Conservation (phyloP, 1,139 yeast genomes). For the Candida sp. region DNA sequence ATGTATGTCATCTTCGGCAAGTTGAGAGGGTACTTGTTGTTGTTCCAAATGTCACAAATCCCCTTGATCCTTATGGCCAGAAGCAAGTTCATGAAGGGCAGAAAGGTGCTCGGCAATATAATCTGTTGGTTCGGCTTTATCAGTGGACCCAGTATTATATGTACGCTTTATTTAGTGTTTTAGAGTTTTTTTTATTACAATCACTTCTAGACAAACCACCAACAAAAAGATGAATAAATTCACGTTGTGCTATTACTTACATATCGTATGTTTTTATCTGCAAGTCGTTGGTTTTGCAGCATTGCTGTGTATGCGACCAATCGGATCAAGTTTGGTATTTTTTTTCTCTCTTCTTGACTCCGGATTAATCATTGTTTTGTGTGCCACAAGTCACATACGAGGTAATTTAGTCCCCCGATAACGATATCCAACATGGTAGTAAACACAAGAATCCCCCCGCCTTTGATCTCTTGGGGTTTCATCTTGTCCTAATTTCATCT, state of each 20-base stretch:
- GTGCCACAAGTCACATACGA: neutral
- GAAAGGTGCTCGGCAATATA: conserved; percentile 72
- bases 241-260: neutral
- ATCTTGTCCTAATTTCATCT: too few species aligned
- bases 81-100: conserved; percentile 54
- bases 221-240: neutral
- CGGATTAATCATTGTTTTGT: neutral
- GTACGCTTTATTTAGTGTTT: conserved; percentile 82
- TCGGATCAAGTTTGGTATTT: neutral
- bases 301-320: neutral
- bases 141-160: conserved; percentile 88
- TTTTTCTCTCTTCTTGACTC: neutral
- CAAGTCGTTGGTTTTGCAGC: too few species aligned
- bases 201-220: neutral
- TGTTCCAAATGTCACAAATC: conserved; percentile 84
- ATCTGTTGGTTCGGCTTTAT: conserved; percentile 94
- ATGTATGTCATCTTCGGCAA: conserved; percentile 89
- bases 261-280: too few species aligned
- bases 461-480: too few species aligned
- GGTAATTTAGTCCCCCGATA: too few species aligned
- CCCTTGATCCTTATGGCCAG: conserved; percentile 63
- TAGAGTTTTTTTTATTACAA: conserved; percentile 23
- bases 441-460: too few species aligned
- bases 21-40: conserved; percentile 77
- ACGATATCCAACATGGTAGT: too few species aligned